phyloP scores from a whole-genome alignment of 768 basidiomycete genomes.

The Boletus subcaerulescens region DNA sequence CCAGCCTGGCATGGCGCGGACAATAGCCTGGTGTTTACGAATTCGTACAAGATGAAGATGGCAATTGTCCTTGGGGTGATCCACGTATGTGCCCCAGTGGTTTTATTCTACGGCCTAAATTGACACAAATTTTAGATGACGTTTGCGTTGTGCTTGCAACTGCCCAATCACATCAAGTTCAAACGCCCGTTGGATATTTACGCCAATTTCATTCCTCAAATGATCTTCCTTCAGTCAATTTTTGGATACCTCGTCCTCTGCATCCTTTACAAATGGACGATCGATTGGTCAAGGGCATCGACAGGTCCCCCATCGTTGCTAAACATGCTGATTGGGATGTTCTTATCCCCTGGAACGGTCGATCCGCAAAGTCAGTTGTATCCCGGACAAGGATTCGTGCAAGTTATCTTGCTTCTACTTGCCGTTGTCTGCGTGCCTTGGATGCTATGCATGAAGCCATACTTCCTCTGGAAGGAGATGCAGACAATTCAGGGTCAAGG shows the following conservation, averaged over 20 bases:
- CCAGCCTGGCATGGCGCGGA: conserved; percentile 93
- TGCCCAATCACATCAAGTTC: conserved; percentile 94
- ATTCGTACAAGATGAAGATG: conserved; percentile 99
- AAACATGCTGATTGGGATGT: conserved; percentile 97
- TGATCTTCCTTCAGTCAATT: conserved; percentile 96
- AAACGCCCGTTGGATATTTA: conserved; percentile 84
- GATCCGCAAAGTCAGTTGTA: conserved; percentile 71
- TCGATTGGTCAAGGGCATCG: conserved; percentile 78
- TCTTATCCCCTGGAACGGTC: conserved; percentile 84
- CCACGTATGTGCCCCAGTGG: conserved; percentile 59
- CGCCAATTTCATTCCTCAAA: conserved; percentile 94
- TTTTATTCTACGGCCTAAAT: conserved; percentile 2
- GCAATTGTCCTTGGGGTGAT: conserved; percentile 93
- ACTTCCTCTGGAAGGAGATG: conserved; percentile 87
- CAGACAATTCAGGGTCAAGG: conserved; percentile 79
- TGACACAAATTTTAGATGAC: conserved; percentile 72
- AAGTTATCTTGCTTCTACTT: conserved; percentile 70
- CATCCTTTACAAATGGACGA: conserved; percentile 96
- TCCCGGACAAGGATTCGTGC: conserved; percentile 82
- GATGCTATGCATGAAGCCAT: conserved; percentile 91
- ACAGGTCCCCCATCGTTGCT: conserved; percentile 83
- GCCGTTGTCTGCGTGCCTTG: conserved; percentile 92
- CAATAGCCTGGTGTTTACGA: conserved; percentile 89
- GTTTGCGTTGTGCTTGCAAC: conserved; percentile 92
- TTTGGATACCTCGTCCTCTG: conserved; percentile 94